Conservation (phyloP, 1,284 basidiomycete genomes). For the Singerocomus rubriflavus region DNA sequence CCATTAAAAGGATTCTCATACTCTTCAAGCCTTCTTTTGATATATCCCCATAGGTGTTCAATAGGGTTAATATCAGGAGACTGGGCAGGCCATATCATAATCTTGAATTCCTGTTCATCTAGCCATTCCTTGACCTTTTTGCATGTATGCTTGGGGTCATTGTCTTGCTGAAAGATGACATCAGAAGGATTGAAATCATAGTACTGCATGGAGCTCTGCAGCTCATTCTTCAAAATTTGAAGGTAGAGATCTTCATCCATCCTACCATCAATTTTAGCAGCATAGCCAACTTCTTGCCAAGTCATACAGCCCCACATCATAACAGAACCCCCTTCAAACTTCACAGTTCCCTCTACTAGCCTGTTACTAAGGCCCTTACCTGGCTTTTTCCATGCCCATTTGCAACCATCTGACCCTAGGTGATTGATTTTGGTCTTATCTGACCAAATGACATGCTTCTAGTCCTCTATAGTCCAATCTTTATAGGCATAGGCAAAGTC, state of each 20-base stretch:
- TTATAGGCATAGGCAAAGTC: not conserved
- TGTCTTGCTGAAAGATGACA: too few relatives aligned
- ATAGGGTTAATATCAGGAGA: not conserved
- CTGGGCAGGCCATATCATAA: not conserved
- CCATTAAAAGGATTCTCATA: not conserved
- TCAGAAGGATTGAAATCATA: too few relatives aligned
- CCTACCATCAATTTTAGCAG: too few relatives aligned
- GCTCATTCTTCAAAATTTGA: too few relatives aligned
- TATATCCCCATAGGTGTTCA: not conserved
- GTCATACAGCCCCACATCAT: too few relatives aligned
- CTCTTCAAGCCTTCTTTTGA: not conserved
- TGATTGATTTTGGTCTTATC: not conserved
- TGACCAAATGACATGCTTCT: not conserved
- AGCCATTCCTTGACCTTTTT: too few relatives aligned
- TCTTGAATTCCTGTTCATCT: too few relatives aligned
- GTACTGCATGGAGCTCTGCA: too few relatives aligned
- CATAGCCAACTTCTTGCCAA: too few relatives aligned
- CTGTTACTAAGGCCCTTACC: not conserved
- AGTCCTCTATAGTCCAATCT: not conserved
- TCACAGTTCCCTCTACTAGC: too few relatives aligned
- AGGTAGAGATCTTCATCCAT: too few relatives aligned
- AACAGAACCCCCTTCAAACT: too few relatives aligned
- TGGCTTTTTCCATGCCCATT: constrained; percentile 1
- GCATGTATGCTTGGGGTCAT: not conserved
- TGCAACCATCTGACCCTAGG: not conserved